A percentile compares a stretch with the other conserved stretches of the same genome.
Evolutionary conservation across 1,139 yeast species (phyloP).

Genomic region (Magnusiomyces fungicola): DNA sequence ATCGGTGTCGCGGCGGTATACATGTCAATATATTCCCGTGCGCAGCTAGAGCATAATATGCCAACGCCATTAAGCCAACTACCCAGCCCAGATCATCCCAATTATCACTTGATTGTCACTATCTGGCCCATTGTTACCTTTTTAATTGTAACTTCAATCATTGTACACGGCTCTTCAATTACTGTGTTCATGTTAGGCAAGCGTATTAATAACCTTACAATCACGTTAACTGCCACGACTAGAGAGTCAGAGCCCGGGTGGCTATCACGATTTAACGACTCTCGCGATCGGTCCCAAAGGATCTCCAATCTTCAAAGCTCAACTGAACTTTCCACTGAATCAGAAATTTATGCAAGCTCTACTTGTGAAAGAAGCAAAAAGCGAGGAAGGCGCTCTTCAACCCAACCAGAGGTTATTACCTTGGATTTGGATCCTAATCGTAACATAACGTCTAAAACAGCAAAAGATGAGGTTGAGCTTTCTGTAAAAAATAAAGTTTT

Average conservation of each 20-base stretch:
- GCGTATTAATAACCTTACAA: slow-evolving; percentile 83
- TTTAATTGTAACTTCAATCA: slow-evolving; percentile 74
- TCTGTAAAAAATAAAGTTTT: background rate
- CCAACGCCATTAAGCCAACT: slow-evolving; percentile 53
- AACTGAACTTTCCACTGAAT: slow-evolving; percentile 7
- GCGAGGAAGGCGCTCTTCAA: slow-evolving; percentile 2
- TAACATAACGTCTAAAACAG: slow-evolving; percentile 2
- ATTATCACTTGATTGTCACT: slow-evolving; percentile 62
- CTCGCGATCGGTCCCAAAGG: slow-evolving; percentile 67
- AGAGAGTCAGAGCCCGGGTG: slow-evolving; percentile 66
- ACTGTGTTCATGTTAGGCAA: slow-evolving; percentile 89
- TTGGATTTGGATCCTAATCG: slow-evolving; percentile 24
- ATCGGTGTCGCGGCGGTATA: slow-evolving; percentile 97
- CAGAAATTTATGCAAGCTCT: no score
- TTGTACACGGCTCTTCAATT: slow-evolving; percentile 94
- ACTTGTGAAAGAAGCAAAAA: no score
- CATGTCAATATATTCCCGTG: slow-evolving; percentile 78
- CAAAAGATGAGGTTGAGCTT: background rate
- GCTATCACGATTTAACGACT: slow-evolving; percentile 77
- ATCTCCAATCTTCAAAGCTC: slow-evolving; percentile 62
- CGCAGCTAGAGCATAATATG: slow-evolving; percentile 61
- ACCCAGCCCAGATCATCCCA: slow-evolving; percentile 50
- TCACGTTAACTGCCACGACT: slow-evolving; percentile 78
- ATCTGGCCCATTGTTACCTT: slow-evolving; percentile 92
- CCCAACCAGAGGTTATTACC: slow-evolving; percentile 31